Evolutionary conservation across 2,329 filamentous ascomycete species (phyloP).

Genomic region (Dactylellina drechsleri): DNA sequence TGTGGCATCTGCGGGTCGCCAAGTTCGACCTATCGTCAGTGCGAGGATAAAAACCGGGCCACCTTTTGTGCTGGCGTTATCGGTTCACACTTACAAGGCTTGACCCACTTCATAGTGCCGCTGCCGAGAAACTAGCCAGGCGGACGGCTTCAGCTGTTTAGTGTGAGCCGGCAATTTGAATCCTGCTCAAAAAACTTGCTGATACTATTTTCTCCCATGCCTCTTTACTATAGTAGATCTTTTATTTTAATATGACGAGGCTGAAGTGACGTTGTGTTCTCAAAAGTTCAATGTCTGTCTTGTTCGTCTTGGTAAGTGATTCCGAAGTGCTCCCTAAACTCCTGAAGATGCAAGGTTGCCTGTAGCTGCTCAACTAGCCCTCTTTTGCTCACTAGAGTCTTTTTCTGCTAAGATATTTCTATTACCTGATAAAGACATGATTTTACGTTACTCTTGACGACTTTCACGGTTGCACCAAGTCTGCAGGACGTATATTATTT

Average conservation of each 20-base stretch:
- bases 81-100: neutral
- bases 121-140: conserved; percentile 26
- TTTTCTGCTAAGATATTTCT: conserved; percentile 9
- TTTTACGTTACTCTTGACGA: conserved; percentile 14
- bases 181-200: neutral
- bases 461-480: conserved; percentile 24
- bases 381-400: neutral
- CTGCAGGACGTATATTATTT: neutral
- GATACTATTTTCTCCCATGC: conserved; percentile 1
- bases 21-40: conserved; percentile 15
- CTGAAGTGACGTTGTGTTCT: conserved; percentile 22
- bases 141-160: neutral
- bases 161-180: neutral
- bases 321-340: conserved; percentile 33
- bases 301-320: conserved; percentile 30
- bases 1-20: conserved; percentile 18
- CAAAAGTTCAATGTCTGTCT: conserved; percentile 12
- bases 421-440: conserved; percentile 29
- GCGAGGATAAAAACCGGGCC: conserved; percentile 3
- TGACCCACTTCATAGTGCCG: conserved; percentile 23
- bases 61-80: neutral
- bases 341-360: conserved; percentile 40
- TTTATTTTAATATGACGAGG: conserved; percentile 10
- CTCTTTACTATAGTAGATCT: conserved; percentile 11
- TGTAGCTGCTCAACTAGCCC: neutral